A percentile compares a stretch with the other conserved stretches of the same genome.
These are phyloP conservation scores for Pyricularia sp. DNA, from an alignment of 2,329 filamentous ascomycete genomes.

Conservation along the genomic window DNA sequence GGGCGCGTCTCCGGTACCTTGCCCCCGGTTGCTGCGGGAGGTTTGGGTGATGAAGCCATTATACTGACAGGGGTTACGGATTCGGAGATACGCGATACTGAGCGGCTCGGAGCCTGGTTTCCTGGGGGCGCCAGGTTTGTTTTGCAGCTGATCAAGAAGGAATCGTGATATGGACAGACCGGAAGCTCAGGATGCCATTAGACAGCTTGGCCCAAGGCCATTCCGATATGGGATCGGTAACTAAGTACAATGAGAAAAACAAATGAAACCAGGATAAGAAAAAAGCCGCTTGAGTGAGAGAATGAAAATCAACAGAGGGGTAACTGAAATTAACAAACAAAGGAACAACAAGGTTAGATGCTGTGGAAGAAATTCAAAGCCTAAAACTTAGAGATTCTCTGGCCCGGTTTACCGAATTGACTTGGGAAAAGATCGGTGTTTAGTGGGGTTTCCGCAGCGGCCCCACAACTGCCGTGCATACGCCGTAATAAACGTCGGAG, in stretches of 20 bases:
- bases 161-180: not conserved
- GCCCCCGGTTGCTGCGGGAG: not conserved
- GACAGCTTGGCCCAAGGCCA: not conserved
- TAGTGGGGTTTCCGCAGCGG: not conserved
- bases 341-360: not conserved
- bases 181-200: not conserved
- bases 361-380: not conserved
- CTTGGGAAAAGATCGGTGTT: not conserved
- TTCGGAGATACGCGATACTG: not conserved
- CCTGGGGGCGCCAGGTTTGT: not conserved
- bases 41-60: not conserved
- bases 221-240: not conserved
- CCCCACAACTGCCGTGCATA: not conserved
- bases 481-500: no score
- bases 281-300: not conserved
- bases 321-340: not conserved
- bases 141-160: not conserved
- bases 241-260: conserved; percentile 2
- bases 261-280: conserved; percentile 4
- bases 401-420: not conserved
- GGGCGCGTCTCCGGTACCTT: not conserved
- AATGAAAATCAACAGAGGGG: no score
- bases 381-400: not conserved
- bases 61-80: not conserved
- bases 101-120: no score